These are phyloP conservation scores for Mychonastes homosphaera DNA, from an alignment of 139 green algal genomes.

Conservation along the genomic window DNA sequence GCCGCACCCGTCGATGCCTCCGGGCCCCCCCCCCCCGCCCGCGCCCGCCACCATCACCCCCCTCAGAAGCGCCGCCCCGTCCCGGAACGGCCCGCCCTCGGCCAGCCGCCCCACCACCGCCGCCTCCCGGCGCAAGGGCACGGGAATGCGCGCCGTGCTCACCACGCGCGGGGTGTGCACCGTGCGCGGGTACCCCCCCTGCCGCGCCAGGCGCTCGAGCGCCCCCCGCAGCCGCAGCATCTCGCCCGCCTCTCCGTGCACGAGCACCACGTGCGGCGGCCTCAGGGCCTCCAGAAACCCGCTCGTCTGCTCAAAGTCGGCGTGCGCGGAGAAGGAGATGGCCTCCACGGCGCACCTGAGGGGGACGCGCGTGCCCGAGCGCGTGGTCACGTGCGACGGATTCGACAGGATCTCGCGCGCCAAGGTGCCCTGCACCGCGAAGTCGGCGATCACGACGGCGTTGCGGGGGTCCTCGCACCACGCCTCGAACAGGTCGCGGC, in stretches of 20 bases:
- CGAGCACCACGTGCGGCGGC: slow-evolving; percentile 85
- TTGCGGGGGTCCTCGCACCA: slow-evolving; percentile 87
- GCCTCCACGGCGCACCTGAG: slow-evolving; percentile 79
- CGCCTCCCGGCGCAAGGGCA: slow-evolving; percentile 17
- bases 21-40: neutral
- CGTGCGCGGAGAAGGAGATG: slow-evolving; percentile 96
- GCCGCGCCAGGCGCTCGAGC: slow-evolving; percentile 28
- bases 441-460: slow-evolving; percentile 91
- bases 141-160: slow-evolving; percentile 7
- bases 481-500: slow-evolving; percentile 84
- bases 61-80: slow-evolving; percentile 30
- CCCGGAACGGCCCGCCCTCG: slow-evolving; percentile 46
- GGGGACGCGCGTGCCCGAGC: slow-evolving; percentile 53
- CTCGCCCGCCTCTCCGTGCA: slow-evolving; percentile 81
- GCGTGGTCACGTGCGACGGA: slow-evolving; percentile 59
- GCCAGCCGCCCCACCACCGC: slow-evolving; percentile 60
- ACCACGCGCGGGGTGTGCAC: slow-evolving; percentile 26
- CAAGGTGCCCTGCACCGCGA: slow-evolving; percentile 94
- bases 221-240: slow-evolving; percentile 57
- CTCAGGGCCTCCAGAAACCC: slow-evolving; percentile 76
- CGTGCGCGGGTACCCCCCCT: slow-evolving; percentile 9
- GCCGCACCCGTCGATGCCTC: too few relatives aligned
- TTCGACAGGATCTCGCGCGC: slow-evolving; percentile 82
- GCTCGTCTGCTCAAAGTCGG: slow-evolving; percentile 93
- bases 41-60: slow-evolving; percentile 43